phyloP scores from a whole-genome alignment of 306 rosid genomes.

The Vigna nakashimae region DNA sequence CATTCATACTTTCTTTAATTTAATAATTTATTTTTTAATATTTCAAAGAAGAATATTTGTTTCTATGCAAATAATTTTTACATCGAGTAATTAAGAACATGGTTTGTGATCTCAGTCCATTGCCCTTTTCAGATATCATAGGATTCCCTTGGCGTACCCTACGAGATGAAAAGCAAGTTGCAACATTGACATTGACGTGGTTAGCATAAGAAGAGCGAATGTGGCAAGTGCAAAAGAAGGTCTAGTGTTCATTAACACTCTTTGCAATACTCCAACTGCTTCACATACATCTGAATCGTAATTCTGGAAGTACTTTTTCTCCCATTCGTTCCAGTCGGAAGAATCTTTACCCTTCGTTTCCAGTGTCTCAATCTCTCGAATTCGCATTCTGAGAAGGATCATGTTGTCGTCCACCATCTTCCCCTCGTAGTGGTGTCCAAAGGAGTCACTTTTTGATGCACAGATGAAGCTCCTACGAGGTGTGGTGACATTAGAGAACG shows the following conservation, averaged over 20 bases:
- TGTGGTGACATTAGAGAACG: background rate
- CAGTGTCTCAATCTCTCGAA: constrained; percentile 54
- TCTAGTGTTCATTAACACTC: constrained; percentile 59
- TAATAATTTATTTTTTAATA: too few relatives aligned
- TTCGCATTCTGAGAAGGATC: constrained; percentile 63
- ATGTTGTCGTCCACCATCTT: constrained; percentile 65
- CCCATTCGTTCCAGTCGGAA: constrained; percentile 65
- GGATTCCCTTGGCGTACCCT: constrained; percentile 37
- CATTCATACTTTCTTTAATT: too few relatives aligned
- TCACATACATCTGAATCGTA: constrained; percentile 54
- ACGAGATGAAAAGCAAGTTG: constrained; percentile 41
- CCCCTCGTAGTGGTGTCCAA: constrained; percentile 53
- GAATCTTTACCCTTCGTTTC: constrained; percentile 24
- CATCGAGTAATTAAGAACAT: too few relatives aligned
- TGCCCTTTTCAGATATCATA: background rate
- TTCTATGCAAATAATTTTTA: too few relatives aligned
- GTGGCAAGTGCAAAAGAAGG: constrained; percentile 55
- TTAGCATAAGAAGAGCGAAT: constrained; percentile 42
- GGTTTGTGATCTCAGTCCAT: too few relatives aligned
- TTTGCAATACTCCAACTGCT: constrained; percentile 59
- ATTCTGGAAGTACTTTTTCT: constrained; percentile 53
- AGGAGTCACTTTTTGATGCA: constrained; percentile 50
- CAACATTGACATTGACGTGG: constrained; percentile 45
- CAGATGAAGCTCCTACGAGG: constrained; percentile 1
- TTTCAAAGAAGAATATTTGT: too few relatives aligned